Conservation (phyloP, 2,329 filamentous ascomycete genomes). For the Ophiocordyceps camponoti-floridani region DNA sequence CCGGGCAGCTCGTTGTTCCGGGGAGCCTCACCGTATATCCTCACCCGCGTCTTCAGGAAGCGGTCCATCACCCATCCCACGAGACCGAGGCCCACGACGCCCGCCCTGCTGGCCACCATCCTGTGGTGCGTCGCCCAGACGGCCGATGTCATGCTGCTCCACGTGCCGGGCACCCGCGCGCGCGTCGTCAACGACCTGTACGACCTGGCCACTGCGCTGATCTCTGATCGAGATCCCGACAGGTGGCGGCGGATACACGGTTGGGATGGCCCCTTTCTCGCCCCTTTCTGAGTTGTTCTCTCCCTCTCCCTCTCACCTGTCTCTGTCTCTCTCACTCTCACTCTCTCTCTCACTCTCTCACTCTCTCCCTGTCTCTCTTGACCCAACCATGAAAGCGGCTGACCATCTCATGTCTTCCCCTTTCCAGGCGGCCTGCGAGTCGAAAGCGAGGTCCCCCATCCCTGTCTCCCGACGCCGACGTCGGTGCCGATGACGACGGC, state of each 20-base stretch:
- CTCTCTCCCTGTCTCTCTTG: no score
- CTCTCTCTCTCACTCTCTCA: no score
- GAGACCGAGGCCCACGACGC: conserved; percentile 20
- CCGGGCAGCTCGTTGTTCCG: conserved; percentile 23
- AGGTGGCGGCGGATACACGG: conserved; percentile 18
- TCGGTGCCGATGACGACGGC: conserved; percentile 12
- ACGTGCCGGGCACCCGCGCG: conserved; percentile 20
- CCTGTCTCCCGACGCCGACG: conserved; percentile 6
- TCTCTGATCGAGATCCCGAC: conserved; percentile 17
- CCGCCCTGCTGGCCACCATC: conserved; percentile 26
- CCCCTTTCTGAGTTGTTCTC: not conserved
- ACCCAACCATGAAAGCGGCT: no score
- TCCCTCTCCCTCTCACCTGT: no score
- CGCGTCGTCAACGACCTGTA: conserved; percentile 20
- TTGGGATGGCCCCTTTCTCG: conserved; percentile 2
- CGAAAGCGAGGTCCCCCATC: conserved; percentile 13
- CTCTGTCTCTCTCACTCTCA: no score
- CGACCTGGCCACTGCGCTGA: conserved; percentile 15
- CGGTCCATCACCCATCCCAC: conserved; percentile 21
- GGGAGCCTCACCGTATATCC: conserved; percentile 26
- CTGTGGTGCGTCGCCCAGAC: conserved; percentile 29
- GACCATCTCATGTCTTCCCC: no score
- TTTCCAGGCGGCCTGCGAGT: conserved; percentile 14
- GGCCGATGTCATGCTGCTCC: conserved; percentile 23
- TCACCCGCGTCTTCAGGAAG: conserved; percentile 26